Evolutionary conservation across 1,139 yeast genomes (phyloP).

Genomic region (Candida freyschussii): DNA sequence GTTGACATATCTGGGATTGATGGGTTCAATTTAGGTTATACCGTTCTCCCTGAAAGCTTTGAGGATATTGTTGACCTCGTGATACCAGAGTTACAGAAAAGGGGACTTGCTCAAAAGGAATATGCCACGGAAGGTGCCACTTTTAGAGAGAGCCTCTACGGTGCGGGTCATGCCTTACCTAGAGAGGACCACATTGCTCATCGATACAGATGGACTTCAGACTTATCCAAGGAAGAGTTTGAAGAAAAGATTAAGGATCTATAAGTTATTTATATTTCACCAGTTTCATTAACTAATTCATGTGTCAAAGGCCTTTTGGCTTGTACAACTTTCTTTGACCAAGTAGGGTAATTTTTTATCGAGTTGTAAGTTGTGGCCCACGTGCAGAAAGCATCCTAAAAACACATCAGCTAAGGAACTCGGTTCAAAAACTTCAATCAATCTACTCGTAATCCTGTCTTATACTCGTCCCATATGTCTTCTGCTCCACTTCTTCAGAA

Average conservation of each 20-base stretch:
- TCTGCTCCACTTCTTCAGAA: slow-evolving; percentile 61
- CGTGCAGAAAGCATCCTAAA: too few species aligned
- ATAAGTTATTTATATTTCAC: too few species aligned
- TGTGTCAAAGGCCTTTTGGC: too few species aligned
- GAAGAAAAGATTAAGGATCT: slow-evolving; percentile 2
- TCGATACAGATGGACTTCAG: slow-evolving; percentile 7
- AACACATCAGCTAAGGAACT: too few species aligned
- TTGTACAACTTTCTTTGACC: too few species aligned
- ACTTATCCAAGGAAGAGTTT: slow-evolving; percentile 8
- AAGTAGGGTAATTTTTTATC: too few species aligned
- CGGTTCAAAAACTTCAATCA: too few species aligned
- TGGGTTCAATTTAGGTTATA: slow-evolving; percentile 8
- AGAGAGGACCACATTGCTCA: slow-evolving; percentile 9
- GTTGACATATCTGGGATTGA: slow-evolving; percentile 8
- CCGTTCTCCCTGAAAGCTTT: slow-evolving; percentile 9
- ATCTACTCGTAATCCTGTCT: too few species aligned
- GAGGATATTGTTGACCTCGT: slow-evolving; percentile 7
- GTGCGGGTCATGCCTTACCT: slow-evolving; percentile 3
- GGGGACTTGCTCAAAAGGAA: slow-evolving; percentile 9
- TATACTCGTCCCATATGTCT: too few species aligned
- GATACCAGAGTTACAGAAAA: slow-evolving; percentile 8
- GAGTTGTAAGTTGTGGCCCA: too few species aligned
- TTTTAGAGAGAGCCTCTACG: slow-evolving; percentile 8
- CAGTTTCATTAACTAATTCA: too few species aligned
- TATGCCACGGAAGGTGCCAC: slow-evolving; percentile 8